Percentiles rank a stretch among this genome's conserved stretches.
Evolutionary conservation across 1,284 basidiomycete genomes (phyloP).

Genomic region (Kwoniella shivajii): DNA sequence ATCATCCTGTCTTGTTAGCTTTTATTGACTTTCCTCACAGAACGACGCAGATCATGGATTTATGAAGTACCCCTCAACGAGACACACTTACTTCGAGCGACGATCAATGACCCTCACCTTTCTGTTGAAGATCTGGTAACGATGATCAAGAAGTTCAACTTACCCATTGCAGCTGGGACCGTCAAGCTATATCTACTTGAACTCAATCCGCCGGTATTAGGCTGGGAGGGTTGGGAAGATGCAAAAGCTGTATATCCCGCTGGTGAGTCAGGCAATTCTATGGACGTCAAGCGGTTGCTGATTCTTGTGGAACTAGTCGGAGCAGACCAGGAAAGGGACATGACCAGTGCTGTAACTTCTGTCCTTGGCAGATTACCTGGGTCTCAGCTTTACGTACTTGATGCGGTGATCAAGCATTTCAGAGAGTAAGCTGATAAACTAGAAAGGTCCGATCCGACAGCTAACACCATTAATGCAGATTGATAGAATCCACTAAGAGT

Average conservation of each 20-base stretch:
- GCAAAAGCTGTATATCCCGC: slow-evolving; percentile 78
- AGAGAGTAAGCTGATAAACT: slow-evolving; percentile 61
- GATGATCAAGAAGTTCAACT: slow-evolving; percentile 76
- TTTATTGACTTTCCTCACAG: slow-evolving; percentile 51
- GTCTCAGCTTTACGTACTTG: slow-evolving; percentile 78
- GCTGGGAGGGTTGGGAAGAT: slow-evolving; percentile 86
- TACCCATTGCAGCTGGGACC: slow-evolving; percentile 78
- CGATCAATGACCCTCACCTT: slow-evolving; percentile 70
- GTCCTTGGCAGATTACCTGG: slow-evolving; percentile 74
- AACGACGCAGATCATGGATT: slow-evolving; percentile 88
- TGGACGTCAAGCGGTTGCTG: background rate
- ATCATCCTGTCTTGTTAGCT: background rate
- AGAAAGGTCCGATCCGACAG: background rate
- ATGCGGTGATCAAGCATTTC: slow-evolving; percentile 76
- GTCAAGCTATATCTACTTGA: slow-evolving; percentile 82
- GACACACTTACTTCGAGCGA: slow-evolving; percentile 79
- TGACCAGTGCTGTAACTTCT: slow-evolving; percentile 66
- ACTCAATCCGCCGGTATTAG: slow-evolving; percentile 73
- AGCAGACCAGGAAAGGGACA: slow-evolving; percentile 63
- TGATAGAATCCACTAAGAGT: slow-evolving; percentile 68
- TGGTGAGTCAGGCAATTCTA: slow-evolving; percentile 41
- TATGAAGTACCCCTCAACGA: slow-evolving; percentile 80
- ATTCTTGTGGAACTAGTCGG: slow-evolving; percentile 57
- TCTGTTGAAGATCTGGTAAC: slow-evolving; percentile 64
- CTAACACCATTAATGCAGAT: slow-evolving; percentile 53